A percentile compares a stretch with the other conserved stretches of the same genome.
phyloP scores from a whole-genome alignment of 495 filamentous ascomycete species.

The Geoglossum glabrum region DNA sequence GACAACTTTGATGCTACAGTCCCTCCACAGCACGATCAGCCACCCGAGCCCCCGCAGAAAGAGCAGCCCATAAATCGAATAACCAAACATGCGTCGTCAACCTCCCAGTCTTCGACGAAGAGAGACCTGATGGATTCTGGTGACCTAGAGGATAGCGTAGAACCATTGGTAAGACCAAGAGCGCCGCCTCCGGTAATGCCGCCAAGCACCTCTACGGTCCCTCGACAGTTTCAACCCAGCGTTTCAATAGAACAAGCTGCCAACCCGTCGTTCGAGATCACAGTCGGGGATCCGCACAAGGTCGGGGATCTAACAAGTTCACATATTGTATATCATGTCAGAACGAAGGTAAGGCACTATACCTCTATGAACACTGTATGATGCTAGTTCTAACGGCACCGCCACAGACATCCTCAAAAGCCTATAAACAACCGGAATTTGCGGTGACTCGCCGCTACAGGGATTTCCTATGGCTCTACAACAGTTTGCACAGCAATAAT shows the following conservation, averaged over 20 bases:
- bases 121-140: slow-evolving; percentile 39
- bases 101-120: slow-evolving; percentile 27
- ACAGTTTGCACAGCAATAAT: slow-evolving; percentile 76
- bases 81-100: slow-evolving; percentile 28
- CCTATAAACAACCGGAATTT: slow-evolving; percentile 78
- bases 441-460: slow-evolving; percentile 81
- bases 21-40: slow-evolving; percentile 34
- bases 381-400: background rate
- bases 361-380: background rate
- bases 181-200: slow-evolving; percentile 45
- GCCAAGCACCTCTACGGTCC: slow-evolving; percentile 18
- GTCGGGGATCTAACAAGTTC: slow-evolving; percentile 91
- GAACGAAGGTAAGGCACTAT: slow-evolving; percentile 51
- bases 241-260: slow-evolving; percentile 77
- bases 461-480: slow-evolving; percentile 96
- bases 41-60: slow-evolving; percentile 80
- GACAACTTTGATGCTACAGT: slow-evolving; percentile 29
- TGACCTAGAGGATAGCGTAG: slow-evolving; percentile 41
- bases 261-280: slow-evolving; percentile 79
- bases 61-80: slow-evolving; percentile 38
- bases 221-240: slow-evolving; percentile 53
- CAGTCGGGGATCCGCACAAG: slow-evolving; percentile 90
- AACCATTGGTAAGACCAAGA: slow-evolving; percentile 29
- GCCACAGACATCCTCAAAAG: slow-evolving; percentile 67
- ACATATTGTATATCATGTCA: slow-evolving; percentile 91